Conservation (phyloP, 2,329 filamentous ascomycete species). For the Cytospora mali region DNA sequence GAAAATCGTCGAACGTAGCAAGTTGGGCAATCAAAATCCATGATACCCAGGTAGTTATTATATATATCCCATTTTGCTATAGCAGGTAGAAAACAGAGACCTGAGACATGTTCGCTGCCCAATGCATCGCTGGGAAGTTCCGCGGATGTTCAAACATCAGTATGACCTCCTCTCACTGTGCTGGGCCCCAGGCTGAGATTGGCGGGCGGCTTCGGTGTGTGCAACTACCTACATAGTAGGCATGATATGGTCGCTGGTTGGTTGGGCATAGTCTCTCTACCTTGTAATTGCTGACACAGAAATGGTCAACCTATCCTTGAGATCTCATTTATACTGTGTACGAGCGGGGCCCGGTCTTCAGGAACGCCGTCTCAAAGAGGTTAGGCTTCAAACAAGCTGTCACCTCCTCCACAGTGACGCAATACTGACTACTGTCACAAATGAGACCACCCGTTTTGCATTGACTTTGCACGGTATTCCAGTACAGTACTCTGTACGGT, state of each 20-base stretch:
- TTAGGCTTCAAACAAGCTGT: not conserved
- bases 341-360: not conserved
- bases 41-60: too few species aligned
- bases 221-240: too few species aligned
- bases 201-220: not conserved
- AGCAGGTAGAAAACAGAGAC: too few species aligned
- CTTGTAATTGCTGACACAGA: constrained; percentile 1
- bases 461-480: not conserved
- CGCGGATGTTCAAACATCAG: not conserved
- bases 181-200: not conserved
- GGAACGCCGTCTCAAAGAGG: not conserved
- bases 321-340: not conserved
- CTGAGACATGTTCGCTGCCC: not conserved
- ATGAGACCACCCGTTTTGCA: not conserved
- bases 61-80: too few species aligned
- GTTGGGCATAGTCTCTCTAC: not conserved
- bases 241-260: not conserved
- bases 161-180: not conserved
- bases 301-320: not conserved
- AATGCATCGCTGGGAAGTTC: not conserved
- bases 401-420: not conserved
- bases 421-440: not conserved
- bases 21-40: too few species aligned
- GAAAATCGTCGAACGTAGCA: not conserved
- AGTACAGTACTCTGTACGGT: not conserved